These are phyloP conservation scores for Capsicum baccatum DNA, from an alignment of 257 asterid genomes.

Conservation along the genomic window DNA sequence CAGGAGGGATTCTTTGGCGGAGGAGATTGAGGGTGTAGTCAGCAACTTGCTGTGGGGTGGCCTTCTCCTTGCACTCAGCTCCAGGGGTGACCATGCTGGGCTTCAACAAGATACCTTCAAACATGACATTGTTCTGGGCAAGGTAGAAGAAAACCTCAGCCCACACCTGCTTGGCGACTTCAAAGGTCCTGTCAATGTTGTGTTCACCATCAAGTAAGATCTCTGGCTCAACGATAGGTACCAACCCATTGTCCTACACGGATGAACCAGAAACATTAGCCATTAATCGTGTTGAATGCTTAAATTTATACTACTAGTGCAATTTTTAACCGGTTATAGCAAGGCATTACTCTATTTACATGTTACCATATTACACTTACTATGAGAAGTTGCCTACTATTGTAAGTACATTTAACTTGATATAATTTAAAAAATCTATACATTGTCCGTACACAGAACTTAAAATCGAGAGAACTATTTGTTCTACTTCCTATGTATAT, in stretches of 20 bases:
- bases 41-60: conserved; percentile 64
- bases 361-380: background rate
- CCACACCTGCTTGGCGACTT: conserved; percentile 71
- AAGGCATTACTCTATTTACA: background rate
- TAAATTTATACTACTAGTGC: background rate
- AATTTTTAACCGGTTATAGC: background rate
- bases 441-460: background rate
- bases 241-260: conserved; percentile 76
- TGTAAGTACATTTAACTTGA: background rate
- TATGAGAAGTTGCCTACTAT: background rate
- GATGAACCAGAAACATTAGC: background rate
- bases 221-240: conserved; percentile 87
- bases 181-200: conserved; percentile 69
- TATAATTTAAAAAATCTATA: background rate
- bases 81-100: conserved; percentile 88
- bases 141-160: conserved; percentile 83
- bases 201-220: conserved; percentile 78
- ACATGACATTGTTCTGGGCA: conserved; percentile 70
- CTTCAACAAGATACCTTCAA: conserved; percentile 76
- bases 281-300: background rate
- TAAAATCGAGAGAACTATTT: background rate
- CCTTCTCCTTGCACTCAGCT: conserved; percentile 67
- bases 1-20: conserved; percentile 69
- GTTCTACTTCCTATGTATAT: background rate
- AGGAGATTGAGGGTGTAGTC: conserved; percentile 69